Evolutionary conservation across 2,329 filamentous ascomycete species (phyloP).

Genomic region (Phialocephala subalpina): DNA sequence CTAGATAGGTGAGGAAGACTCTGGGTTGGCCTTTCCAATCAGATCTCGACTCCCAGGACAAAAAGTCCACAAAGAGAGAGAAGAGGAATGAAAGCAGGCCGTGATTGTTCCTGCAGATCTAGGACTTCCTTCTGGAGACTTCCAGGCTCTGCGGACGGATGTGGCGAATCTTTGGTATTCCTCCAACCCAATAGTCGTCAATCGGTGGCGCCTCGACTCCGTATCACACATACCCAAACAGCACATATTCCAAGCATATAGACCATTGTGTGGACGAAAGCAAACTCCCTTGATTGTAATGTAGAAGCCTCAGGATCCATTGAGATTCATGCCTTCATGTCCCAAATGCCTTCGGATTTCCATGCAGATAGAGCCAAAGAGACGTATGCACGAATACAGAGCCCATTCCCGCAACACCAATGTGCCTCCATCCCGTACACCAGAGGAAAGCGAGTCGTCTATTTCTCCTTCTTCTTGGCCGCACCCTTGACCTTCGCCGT

Average conservation of each 20-base stretch:
- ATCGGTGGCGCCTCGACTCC: background rate
- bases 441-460: conserved; percentile 53
- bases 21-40: too few species aligned
- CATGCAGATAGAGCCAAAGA: conserved; percentile 39
- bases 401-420: conserved; percentile 37
- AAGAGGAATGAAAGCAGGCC: background rate
- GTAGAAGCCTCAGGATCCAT: conserved; percentile 38
- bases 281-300: conserved; percentile 41
- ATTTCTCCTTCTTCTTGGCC: conserved; percentile 94
- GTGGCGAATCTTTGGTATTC: background rate
- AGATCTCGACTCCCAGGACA: too few species aligned
- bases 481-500: conserved; percentile 98
- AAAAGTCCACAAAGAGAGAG: too few species aligned
- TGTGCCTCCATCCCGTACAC: conserved; percentile 20
- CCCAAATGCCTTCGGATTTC: conserved; percentile 34
- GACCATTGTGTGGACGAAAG: conserved; percentile 19
- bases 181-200: background rate
- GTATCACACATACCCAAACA: background rate
- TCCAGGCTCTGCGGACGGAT: background rate
- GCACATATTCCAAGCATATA: background rate
- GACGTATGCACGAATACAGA: conserved; percentile 39
- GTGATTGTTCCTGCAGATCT: too few species aligned
- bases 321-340: conserved; percentile 37
- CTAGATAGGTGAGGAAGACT: too few species aligned
- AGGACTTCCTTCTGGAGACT: background rate